Percentiles rank a stretch among this genome's conserved stretches.
Evolutionary conservation across 164 flowering plant genomes (phyloP).

Genomic region (Houttuynia cordata): DNA sequence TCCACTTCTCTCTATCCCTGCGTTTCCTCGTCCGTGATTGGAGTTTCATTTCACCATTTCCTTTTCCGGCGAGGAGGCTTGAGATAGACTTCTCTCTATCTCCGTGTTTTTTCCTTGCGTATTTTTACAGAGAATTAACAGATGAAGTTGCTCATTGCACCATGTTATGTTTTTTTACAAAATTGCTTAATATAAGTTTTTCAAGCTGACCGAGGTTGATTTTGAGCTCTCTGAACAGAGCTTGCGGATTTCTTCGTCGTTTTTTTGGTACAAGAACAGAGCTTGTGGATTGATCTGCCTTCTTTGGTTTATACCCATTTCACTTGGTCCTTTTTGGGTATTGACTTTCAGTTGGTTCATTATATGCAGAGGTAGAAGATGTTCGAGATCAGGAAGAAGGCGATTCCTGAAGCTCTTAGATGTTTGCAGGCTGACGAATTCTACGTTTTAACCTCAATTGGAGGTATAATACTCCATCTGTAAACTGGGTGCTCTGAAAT

Average conservation of each 20-base stretch:
- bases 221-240: too few species aligned
- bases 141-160: too few species aligned
- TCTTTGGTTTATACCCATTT: background rate
- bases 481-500: too few species aligned
- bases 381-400: background rate
- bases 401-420: background rate
- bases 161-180: too few species aligned
- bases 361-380: background rate
- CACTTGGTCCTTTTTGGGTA: too few species aligned
- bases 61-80: background rate
- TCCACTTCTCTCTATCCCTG: background rate
- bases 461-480: too few species aligned
- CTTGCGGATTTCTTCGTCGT: background rate
- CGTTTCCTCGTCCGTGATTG: background rate
- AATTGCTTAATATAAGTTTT: too few species aligned
- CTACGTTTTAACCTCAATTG: background rate
- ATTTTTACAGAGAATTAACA: too few species aligned
- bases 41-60: background rate
- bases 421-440: background rate
- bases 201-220: too few species aligned
- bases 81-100: background rate
- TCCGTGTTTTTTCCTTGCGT: background rate
- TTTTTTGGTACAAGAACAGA: too few species aligned
- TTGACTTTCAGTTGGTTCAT: background rate
- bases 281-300: background rate